Evolutionary conservation across 305 asterid genomes (phyloP).

Genomic region (Coffea humblotiana): DNA sequence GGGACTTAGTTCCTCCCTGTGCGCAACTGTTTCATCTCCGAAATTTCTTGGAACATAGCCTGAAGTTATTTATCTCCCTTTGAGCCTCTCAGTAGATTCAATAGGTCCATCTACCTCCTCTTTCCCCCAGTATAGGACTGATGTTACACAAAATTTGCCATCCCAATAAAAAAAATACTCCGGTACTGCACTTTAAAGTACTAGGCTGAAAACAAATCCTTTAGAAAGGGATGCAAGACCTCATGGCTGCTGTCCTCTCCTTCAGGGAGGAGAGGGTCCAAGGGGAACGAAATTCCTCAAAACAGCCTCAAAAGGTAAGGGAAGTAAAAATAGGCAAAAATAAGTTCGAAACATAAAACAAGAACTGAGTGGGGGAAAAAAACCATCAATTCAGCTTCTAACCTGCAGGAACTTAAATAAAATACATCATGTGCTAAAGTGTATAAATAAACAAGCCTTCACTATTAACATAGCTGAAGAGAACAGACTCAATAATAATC

Average conservation of each 20-base stretch:
- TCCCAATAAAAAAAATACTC: no score
- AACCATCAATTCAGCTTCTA: neutral
- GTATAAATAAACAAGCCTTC: neutral
- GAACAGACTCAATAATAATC: no score
- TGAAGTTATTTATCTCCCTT: no score
- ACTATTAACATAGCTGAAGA: neutral
- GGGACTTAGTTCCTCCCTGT: no score
- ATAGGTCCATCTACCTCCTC: no score
- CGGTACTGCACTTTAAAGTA: no score
- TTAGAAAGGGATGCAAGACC: neutral
- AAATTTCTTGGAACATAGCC: no score
- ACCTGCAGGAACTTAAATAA: neutral
- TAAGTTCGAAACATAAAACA: neutral
- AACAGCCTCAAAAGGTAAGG: neutral
- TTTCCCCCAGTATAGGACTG: no score
- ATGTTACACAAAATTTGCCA: no score
- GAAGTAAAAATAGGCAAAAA: neutral
- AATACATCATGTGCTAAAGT: neutral
- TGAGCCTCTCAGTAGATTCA: no score
- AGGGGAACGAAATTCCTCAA: neutral
- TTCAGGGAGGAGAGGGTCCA: neutral
- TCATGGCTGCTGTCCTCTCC: neutral
- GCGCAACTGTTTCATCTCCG: no score
- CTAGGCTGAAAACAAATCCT: no score
- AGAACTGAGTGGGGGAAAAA: neutral